A percentile compares a stretch with the other conserved stretches of the same genome.
phyloP scores from a whole-genome alignment of 768 basidiomycete genomes.

The Tylopilus cervinicoccineus region DNA sequence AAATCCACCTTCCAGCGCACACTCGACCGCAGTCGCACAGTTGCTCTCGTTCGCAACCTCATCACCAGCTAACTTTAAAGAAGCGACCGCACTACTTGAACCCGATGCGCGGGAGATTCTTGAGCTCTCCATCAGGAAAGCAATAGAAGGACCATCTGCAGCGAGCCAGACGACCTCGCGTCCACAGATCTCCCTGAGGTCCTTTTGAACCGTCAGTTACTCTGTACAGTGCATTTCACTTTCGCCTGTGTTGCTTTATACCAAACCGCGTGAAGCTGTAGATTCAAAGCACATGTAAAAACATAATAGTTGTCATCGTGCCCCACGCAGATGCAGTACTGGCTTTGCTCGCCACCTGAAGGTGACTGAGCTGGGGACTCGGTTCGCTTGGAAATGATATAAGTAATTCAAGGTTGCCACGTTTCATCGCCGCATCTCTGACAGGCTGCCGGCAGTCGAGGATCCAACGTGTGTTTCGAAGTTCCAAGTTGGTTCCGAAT shows the following conservation, averaged over 20 bases:
- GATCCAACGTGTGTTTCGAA: too few relatives aligned
- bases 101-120: conserved; percentile 52
- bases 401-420: too few relatives aligned
- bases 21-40: conserved; percentile 58
- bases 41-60: conserved; percentile 69
- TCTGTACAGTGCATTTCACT: neutral
- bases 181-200: conserved; percentile 75
- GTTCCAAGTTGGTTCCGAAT: neutral
- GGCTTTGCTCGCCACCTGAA: too few relatives aligned
- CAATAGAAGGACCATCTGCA: conserved; percentile 49
- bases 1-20: conserved; percentile 41
- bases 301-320: neutral
- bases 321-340: neutral
- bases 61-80: conserved; percentile 77
- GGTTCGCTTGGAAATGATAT: too few relatives aligned
- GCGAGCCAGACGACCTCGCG: conserved; percentile 41
- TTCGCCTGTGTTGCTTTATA: conserved; percentile 1
- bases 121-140: conserved; percentile 76
- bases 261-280: neutral
- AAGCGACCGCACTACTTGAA: conserved; percentile 70
- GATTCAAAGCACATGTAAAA: neutral
- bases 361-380: too few relatives aligned
- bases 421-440: too few relatives aligned
- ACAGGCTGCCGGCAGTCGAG: too few relatives aligned
- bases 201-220: conserved; percentile 43